Base-by-base conservation (phyloP, 1,284 basidiomycete genomes). In the Sphagnurus paluster region DNA sequence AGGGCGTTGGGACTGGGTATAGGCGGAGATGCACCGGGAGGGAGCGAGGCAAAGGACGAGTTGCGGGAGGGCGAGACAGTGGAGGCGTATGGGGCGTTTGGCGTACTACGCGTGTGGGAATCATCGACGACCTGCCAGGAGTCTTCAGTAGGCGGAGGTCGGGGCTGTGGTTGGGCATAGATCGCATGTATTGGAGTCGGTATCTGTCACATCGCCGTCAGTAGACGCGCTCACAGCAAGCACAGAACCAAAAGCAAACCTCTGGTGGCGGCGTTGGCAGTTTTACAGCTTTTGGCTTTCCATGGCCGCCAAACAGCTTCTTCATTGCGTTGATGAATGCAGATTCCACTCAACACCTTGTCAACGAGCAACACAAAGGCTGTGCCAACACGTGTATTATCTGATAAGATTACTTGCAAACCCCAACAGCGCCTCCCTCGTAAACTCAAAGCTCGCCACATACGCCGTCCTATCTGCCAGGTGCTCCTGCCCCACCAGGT, bases 361-460 rank as follows among this genome's bases (percentile, higher is more conserved):
- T n/a, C n/a, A 39, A 30, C 42, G 40, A 38, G 36, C 41, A 48
- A 39, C 40, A 42, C 38, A 38, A 32, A 38, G 47, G 47, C 47
- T 49, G 47, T 49, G 47, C 29, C 42, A 49, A n/a, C 47, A 44
- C 38, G 47, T 44, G 42, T 32, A 24, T 35, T 44, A 41, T 48
- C 47, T 49, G 42, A 49, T 49, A 39, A 46, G 44, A 46, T 46
- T 23, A 29, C 35, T 59, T 8, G 62, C 69, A 1, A 70, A 74
- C 0, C 69, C 70, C 33, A 70, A 70, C 50, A 85, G 58, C 7
- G 75, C 82, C 0, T 67, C 61, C 1, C 62, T 55, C 1, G 81
- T 84, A 52, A 77, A 79, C 60, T 86, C 82, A 57, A 80, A 83
- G 30, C 76, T 77, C 10, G 70, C 74, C 2, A 72, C 34, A 44